Conservation (phyloP, 83 land plant species). For the Picea abies region DNA sequence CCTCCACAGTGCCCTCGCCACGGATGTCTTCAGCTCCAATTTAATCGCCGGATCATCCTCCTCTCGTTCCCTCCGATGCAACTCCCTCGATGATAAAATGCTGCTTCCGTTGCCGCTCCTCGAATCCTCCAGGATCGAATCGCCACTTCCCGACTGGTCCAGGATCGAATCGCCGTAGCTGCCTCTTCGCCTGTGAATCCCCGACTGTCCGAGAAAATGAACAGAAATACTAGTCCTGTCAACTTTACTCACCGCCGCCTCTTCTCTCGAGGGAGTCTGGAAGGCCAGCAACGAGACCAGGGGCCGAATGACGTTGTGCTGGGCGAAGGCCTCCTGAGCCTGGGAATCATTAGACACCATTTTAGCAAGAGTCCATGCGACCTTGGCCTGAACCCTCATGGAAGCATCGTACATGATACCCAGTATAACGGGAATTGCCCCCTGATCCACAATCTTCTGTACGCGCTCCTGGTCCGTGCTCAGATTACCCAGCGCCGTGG, state of each 20-base stretch:
- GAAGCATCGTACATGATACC: constrained; percentile 62
- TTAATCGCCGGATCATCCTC: neutral
- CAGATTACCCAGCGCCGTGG: constrained; percentile 59
- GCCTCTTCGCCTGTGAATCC: neutral
- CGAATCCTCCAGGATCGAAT: neutral
- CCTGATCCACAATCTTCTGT: constrained; percentile 45
- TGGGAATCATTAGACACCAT: constrained; percentile 16
- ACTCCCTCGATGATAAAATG: neutral
- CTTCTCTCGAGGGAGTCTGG: no score
- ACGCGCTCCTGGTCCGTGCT: constrained; percentile 65
- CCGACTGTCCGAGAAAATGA: neutral
- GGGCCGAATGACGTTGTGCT: constrained; percentile 35
- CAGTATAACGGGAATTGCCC: constrained; percentile 47
- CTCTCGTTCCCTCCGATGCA: neutral
- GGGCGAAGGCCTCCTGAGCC: constrained; percentile 47
- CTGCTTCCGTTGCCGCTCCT: constrained; percentile 8
- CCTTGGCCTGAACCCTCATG: constrained; percentile 70
- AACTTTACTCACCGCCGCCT: neutral
- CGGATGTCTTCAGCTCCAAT: no score
- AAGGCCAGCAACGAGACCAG: constrained; percentile 55
- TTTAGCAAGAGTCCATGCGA: constrained; percentile 60
- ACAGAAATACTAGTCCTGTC: constrained; percentile 9
- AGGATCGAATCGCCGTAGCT: no score
- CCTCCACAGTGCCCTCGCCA: no score
- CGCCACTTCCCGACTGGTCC: neutral